A percentile compares a stretch with the other conserved stretches of the same genome.
Evolutionary conservation across 805 yeast genomes (phyloP).

Genomic region (Hanseniaspora pseudoguilliermondii): DNA sequence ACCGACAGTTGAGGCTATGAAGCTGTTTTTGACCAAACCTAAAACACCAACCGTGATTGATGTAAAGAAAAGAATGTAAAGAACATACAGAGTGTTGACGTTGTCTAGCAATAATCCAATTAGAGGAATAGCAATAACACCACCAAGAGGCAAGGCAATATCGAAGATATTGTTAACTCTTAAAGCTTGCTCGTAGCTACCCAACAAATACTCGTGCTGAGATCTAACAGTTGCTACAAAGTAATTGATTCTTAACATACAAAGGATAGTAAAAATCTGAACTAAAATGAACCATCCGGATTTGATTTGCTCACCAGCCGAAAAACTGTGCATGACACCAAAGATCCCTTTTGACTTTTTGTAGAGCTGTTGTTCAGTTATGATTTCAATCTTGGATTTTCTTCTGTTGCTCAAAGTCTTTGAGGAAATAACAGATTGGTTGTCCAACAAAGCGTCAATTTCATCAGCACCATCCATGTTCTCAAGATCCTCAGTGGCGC

Average conservation of each 20-base stretch:
- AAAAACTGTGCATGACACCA: conserved; percentile 62
- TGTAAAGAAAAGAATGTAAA: conserved; percentile 38
- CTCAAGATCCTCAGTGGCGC: conserved; percentile 17
- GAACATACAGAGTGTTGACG: conserved; percentile 45
- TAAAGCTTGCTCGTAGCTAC: conserved; percentile 38
- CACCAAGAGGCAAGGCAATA: conserved; percentile 78
- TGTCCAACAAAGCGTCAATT: conserved; percentile 25
- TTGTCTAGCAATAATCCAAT: conserved; percentile 73
- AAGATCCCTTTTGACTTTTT: conserved; percentile 50
- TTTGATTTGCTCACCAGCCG: conserved; percentile 37
- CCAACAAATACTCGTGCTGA: conserved; percentile 65
- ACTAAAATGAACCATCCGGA: conserved; percentile 64
- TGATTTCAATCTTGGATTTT: conserved; percentile 54
- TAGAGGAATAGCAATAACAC: conserved; percentile 73
- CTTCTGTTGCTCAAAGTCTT: conserved; percentile 22
- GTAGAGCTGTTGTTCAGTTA: conserved; percentile 45
- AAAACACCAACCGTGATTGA: conserved; percentile 57
- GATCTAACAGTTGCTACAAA: conserved; percentile 81
- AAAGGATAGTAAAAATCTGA: conserved; percentile 68
- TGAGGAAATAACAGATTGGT: conserved; percentile 15
- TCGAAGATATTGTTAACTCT: conserved; percentile 66
- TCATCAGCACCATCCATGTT: conserved; percentile 35
- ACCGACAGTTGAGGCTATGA: conserved; percentile 47
- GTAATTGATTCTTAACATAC: conserved; percentile 84
- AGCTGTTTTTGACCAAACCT: conserved; percentile 44